These are phyloP conservation scores for Xylaria polymorpha DNA, from an alignment of 2,329 filamentous ascomycete genomes.

Conservation along the genomic window DNA sequence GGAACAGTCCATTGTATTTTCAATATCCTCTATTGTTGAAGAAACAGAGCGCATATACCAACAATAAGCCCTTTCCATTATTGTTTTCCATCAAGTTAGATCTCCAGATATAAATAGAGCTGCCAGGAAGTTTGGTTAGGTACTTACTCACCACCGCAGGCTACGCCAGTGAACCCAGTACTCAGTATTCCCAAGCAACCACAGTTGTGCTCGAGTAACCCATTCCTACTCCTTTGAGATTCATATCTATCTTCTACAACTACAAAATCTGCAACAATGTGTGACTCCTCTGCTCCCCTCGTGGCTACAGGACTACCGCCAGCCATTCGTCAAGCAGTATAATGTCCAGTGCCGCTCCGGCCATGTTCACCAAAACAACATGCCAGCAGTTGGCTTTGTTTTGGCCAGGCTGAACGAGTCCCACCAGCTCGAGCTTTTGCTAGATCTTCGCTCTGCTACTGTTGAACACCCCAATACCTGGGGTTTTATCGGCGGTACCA, in stretches of 20 bases:
- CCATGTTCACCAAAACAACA: conserved; percentile 28
- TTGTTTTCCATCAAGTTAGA: not conserved
- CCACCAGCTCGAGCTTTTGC: conserved; percentile 23
- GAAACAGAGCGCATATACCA: not conserved
- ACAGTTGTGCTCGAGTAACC: not conserved
- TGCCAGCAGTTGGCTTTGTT: conserved; percentile 27
- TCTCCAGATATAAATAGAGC: not conserved
- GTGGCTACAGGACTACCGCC: conserved; percentile 24
- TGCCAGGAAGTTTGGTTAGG: not conserved
- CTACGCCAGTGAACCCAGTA: not conserved
- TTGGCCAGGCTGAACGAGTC: conserved; percentile 21
- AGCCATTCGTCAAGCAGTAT: conserved; percentile 13
- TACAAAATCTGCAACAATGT: not conserved
- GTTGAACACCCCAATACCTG: not conserved
- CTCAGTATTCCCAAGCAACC: not conserved
- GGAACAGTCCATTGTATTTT: not conserved
- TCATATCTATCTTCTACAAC: conserved; percentile 40
- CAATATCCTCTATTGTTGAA: not conserved
- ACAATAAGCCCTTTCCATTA: not conserved
- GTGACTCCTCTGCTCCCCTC: not conserved
- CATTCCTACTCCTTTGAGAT: not conserved
- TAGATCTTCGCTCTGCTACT: conserved; percentile 17
- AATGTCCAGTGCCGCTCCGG: conserved; percentile 21
- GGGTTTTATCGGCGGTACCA: conserved; percentile 30
- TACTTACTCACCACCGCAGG: not conserved